phyloP scores from a whole-genome alignment of 441 rosid species.

The Pelargonium fulgidum region DNA sequence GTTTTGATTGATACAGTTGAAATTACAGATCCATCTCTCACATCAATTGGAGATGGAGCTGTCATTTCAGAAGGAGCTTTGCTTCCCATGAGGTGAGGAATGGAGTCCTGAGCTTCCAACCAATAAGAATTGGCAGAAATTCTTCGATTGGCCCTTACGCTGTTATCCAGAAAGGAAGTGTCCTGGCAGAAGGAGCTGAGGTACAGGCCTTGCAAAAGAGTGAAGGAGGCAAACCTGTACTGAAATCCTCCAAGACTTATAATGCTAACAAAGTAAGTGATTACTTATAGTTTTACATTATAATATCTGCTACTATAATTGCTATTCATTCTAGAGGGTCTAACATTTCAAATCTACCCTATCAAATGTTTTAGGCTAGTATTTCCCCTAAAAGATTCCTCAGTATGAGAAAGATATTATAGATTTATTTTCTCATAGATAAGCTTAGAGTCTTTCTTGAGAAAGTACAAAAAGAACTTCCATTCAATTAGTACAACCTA shows the following conservation, averaged over 20 bases:
- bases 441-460: background rate
- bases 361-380: background rate
- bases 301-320: background rate
- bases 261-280: conserved; percentile 31
- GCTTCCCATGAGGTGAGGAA: conserved; percentile 57
- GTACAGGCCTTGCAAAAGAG: conserved; percentile 47
- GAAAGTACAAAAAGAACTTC: no score
- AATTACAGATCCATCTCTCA: conserved; percentile 58
- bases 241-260: conserved; percentile 26
- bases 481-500: background rate
- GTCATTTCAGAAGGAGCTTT: conserved; percentile 60
- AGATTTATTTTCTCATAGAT: background rate
- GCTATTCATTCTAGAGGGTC: background rate
- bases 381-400: background rate
- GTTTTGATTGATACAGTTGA: conserved; percentile 53
- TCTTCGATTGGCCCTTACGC: conserved; percentile 56
- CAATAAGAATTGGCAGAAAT: conserved; percentile 44
- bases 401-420: background rate
- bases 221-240: conserved; percentile 33
- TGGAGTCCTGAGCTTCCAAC: conserved; percentile 45
- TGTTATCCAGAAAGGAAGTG: conserved; percentile 58
- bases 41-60: conserved; percentile 59
- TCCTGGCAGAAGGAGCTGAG: conserved; percentile 38
- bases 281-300: background rate
- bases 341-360: background rate